Conservation (phyloP, 192 early-diverging fungal genomes). For the Rhizophagus prolifer region DNA sequence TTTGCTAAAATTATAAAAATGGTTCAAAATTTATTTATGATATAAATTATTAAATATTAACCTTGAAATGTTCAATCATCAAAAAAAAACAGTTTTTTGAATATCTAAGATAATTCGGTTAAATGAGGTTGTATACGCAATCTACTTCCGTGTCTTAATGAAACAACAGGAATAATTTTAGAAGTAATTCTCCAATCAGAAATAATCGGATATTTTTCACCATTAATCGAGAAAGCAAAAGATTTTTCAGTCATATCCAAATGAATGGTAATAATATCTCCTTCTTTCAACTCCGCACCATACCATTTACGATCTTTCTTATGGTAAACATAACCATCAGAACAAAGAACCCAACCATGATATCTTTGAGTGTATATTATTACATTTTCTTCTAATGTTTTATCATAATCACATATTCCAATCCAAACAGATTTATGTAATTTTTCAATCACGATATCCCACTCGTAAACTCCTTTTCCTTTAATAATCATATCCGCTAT, state of each 20-base stretch:
- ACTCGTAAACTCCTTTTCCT: slow-evolving; percentile 18
- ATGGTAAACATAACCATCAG: slow-evolving; percentile 3
- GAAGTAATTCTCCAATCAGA: slow-evolving; percentile 3
- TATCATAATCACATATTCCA: slow-evolving; percentile 3
- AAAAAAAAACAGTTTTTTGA: too few species aligned
- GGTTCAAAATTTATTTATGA: too few species aligned
- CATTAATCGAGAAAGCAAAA: slow-evolving; percentile 14
- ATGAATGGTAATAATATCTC: slow-evolving; percentile 17
- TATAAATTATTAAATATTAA: too few species aligned
- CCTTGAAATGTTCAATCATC: too few species aligned
- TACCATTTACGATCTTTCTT: slow-evolving; percentile 5
- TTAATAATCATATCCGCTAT: neutral
- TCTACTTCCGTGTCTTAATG: neutral
- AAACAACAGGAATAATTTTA: slow-evolving; percentile 19
- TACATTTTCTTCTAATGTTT: too few species aligned
- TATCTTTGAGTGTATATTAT: neutral
- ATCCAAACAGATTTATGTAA: slow-evolving; percentile 1
- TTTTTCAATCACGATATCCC: slow-evolving; percentile 3
- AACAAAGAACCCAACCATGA: neutral
- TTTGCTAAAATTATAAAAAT: too few species aligned
- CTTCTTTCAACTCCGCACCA: neutral
- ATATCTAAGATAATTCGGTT: too few species aligned
- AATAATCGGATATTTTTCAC: neutral
- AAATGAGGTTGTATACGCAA: neutral
- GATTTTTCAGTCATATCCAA: slow-evolving; percentile 29